Percentiles rank a stretch among this genome's conserved stretches.
Conservation (phyloP, 352 stramenopile genomes). For the Phytophthora brassicae region DNA sequence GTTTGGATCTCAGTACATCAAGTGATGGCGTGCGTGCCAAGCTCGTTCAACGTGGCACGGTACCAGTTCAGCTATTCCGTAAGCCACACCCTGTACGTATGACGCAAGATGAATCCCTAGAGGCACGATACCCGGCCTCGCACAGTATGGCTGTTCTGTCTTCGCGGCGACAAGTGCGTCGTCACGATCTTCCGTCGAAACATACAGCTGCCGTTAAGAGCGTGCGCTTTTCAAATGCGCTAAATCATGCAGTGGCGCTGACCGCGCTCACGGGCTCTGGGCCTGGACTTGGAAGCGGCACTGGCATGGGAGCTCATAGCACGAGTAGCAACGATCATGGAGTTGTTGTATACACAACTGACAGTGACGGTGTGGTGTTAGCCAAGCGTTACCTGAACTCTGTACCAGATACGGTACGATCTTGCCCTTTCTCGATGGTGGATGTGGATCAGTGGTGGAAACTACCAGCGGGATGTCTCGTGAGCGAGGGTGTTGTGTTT, state of each 20-base stretch:
- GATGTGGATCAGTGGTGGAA: slow-evolving; percentile 89
- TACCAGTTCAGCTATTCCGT: slow-evolving; percentile 79
- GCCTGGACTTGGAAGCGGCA: slow-evolving; percentile 64
- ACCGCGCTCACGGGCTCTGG: slow-evolving; percentile 41
- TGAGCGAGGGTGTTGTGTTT: slow-evolving; percentile 81
- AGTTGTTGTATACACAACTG: slow-evolving; percentile 80
- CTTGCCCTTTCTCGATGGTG: slow-evolving; percentile 76
- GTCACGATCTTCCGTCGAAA: slow-evolving; percentile 75
- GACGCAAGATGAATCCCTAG: slow-evolving; percentile 76
- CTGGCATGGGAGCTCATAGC: slow-evolving; percentile 71
- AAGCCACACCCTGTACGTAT: slow-evolving; percentile 71
- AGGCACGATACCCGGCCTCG: slow-evolving; percentile 69
- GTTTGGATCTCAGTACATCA: slow-evolving; percentile 64
- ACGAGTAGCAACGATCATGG: slow-evolving; percentile 55
- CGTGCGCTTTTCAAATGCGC: slow-evolving; percentile 78
- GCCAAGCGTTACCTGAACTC: slow-evolving; percentile 79
- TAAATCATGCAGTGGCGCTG: slow-evolving; percentile 61
- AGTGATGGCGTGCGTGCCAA: slow-evolving; percentile 60
- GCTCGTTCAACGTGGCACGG: slow-evolving; percentile 71
- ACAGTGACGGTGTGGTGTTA: slow-evolving; percentile 74
- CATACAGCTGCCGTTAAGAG: slow-evolving; percentile 66
- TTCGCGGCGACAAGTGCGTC: slow-evolving; percentile 78
- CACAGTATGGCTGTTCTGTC: slow-evolving; percentile 74
- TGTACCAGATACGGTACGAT: slow-evolving; percentile 62
- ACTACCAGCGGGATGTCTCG: slow-evolving; percentile 67